Conservation (phyloP, 768 basidiomycete genomes). For the Suillus fuscotomentosus region DNA sequence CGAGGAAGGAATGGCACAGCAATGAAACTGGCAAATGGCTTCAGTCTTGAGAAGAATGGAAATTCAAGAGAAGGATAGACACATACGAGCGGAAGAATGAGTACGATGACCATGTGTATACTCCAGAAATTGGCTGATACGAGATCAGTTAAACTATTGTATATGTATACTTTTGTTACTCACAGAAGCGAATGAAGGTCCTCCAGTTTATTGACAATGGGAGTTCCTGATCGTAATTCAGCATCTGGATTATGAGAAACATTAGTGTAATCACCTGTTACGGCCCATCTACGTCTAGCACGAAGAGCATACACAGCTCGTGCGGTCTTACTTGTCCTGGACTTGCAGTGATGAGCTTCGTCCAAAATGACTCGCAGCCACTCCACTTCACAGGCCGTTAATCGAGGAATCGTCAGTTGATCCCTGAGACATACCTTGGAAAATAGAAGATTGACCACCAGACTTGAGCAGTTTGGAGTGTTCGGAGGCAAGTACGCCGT, state of each 20-base stretch:
- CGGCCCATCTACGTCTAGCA: conserved; percentile 83
- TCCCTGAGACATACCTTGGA: conserved; percentile 55
- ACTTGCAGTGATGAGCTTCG: conserved; percentile 96
- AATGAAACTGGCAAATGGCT: conserved; percentile 60
- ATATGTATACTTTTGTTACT: conserved; percentile 15
- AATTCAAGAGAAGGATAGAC: not conserved
- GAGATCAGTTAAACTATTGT: not conserved
- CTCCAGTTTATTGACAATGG: conserved; percentile 91
- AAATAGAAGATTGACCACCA: conserved; percentile 54
- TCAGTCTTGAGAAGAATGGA: not conserved
- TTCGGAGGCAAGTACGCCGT: conserved; percentile 89
- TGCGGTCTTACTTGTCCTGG: conserved; percentile 81
- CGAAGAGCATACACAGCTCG: conserved; percentile 84
- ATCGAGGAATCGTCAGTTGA: not conserved
- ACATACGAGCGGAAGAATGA: conserved; percentile 87
- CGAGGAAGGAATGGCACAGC: conserved; percentile 88
- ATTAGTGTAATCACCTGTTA: conserved; percentile 57
- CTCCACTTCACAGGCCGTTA: conserved; percentile 47
- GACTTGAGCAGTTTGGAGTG: conserved; percentile 68
- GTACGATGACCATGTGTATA: conserved; percentile 79
- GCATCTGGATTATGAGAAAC: not conserved
- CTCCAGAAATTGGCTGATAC: conserved; percentile 68
- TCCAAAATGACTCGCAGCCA: conserved; percentile 87
- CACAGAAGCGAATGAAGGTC: conserved; percentile 86
- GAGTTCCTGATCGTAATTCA: conserved; percentile 60